Evolutionary conservation across 495 filamentous ascomycete species (phyloP), one percentile per base, ranked within the genome.

Genomic region (Thozetella sp.): DNA sequence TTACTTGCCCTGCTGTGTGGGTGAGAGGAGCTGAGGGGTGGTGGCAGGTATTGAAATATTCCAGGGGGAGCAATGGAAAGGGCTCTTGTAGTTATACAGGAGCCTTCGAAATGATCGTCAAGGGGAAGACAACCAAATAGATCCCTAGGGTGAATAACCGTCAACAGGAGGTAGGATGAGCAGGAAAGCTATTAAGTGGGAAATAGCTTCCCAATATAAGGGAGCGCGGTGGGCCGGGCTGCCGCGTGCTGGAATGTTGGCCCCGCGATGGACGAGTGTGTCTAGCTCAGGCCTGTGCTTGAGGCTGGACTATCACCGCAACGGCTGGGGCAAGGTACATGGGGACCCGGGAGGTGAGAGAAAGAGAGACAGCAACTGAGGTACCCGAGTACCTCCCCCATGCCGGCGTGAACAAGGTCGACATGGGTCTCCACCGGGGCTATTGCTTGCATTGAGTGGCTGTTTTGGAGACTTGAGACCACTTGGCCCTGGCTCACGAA

Each of bases 131-230:
- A 56, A 27, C 26, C n/a, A n/a, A n/a, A n/a, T n/a, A 26, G 22
- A 26, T 22, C 58, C 56, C 60, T 68, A 57, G 56, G 62, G 62
- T 34, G 17, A 34, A 11, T 27, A n/a, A 24, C 2, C 17, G 24
- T 13, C 25, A 34, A 30, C 23, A 34, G n/a, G 52, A 24, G 13
- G 22, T 58, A 64, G 25, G 57, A 67, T 57, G 51, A 63, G 62
- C 63, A 57, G 54, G 22, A 56, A 11, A 45, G 25, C n/a, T 34
- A 52, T 61, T 57, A 54, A 62, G 53, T 48, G 37, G 57, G 61
- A 34, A 57, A 70, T 69, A 63, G 59, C 22, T 40, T 53, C 22
- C 40, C 64, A 62, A 64, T 69, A 70, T 72, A 59, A 65, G 57
- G 64, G 68, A 58, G 57, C 6, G 54, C 30, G 50, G 54, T 48